Conservation (phyloP, 306 rosid genomes). For the Rubus idaeus region DNA sequence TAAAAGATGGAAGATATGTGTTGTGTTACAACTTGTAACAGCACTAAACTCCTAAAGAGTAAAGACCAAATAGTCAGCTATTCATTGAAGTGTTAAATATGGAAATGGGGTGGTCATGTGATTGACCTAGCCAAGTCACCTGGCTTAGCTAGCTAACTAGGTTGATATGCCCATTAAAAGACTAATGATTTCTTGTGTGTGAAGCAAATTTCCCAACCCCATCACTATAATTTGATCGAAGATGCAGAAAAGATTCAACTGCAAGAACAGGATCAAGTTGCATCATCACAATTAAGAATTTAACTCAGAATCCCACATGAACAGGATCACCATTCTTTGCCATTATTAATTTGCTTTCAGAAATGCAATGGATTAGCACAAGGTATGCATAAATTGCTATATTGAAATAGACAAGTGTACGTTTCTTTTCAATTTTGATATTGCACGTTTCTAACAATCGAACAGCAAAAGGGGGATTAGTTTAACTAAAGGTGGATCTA, state of each 20-base stretch:
- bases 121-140: not conserved
- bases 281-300: not conserved
- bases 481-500: not conserved
- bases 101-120: not conserved
- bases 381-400: not conserved
- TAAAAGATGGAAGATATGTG: slow-evolving; percentile 8
- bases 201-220: not conserved
- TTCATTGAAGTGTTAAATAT: not conserved
- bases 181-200: not conserved
- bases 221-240: not conserved
- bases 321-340: not conserved
- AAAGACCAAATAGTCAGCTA: not conserved
- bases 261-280: not conserved
- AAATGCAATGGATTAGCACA: not conserved
- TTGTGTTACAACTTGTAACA: not conserved
- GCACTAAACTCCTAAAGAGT: not conserved
- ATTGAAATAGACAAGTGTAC: not conserved
- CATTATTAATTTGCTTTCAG: not conserved
- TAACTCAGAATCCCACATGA: not conserved
- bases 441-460: not conserved
- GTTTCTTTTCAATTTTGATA: not conserved
- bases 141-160: not conserved
- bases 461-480: slow-evolving; percentile 2
- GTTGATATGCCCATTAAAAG: not conserved
- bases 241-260: not conserved